Base-by-base conservation (phyloP, 2,329 filamentous ascomycete genomes). In the Phyllosticta citrichinensis region DNA sequence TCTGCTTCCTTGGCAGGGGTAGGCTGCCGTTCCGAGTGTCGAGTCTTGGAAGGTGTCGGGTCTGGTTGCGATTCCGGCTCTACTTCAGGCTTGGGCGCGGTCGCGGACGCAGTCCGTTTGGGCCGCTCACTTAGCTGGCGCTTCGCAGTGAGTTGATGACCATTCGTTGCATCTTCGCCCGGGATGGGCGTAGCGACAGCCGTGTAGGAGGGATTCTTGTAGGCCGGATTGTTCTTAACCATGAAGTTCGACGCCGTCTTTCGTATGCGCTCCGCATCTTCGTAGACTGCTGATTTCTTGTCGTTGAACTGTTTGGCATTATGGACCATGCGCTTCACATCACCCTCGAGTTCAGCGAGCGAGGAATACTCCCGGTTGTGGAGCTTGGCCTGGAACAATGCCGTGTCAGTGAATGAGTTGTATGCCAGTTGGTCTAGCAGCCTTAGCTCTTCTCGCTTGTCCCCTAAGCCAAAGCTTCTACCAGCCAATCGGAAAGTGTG, bases 171-270 rank as follows among this genome's bases (percentile, higher is more conserved):
- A 17, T 66, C 64, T 19, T 66, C 65, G 11, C 58, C 79, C n/a
- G 87, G 87, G 17, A 92, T 79, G 0, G 90, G 88, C 1, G 89
- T 91, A 5, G 90, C 83, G 54, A 87, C 80, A 5, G 88, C 87
- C 63, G 83, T 81, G 69, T 95, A 94, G 55, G 81, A 79, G 17
- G 80, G 78, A 65, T 83, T 76, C 64, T 84, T 83, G 73, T 96
- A 96, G 17, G 89, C 89, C 14, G 91, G 91, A 68, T 96, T 96
- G 67, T 87, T 82, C 72, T 88, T 88, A 61, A 86, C 87, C 91
- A 96, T 96, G 72, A 86, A 91, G 68, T 92, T 93, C 71, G 88
- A 92, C 51, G 93, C 81, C 2, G 90, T 87, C 75, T 96, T 96
- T 55, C 91, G 83, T 54, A 96, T 83, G 56, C 90, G 85, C 74